Evolutionary conservation across 2,329 filamentous ascomycete genomes (phyloP), one percentile per base, ranked within the genome.

Genomic region (Sclerotiophoma versabilis): DNA sequence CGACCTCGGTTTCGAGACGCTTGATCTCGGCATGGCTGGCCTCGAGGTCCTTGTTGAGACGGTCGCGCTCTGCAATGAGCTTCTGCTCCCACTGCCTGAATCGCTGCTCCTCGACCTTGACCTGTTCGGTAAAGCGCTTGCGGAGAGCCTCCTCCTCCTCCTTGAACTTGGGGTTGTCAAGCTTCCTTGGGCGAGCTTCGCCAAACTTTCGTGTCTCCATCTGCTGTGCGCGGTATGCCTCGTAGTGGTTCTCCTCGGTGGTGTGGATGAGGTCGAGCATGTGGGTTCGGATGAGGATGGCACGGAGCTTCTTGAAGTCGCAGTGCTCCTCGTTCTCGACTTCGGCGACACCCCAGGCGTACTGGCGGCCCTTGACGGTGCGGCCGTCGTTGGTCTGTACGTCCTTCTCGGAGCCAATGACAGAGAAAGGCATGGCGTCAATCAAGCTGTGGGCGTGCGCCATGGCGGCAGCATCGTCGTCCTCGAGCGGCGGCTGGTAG

Each of bases 111-210:
- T 99, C 96, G 73, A 99, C 91, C 91, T 99, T 99, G 83, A 99
- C 95, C 80, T 99, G 95, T 83, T 99, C 95, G 68, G 95, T 99
- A 82, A 99, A 99, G 69, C 96, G 88, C 88, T 99, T 99, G 81
- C 95, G 89, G 64, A 99, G 87, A 59, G 91, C 91, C 84, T 99
- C 95, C 77, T 99, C 95, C 80, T 99, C 95, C 79, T 99, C 95
- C 87, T 99, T 99, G 87, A 98, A 99, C 84, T 99, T 99, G 81
- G 95, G 95, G 84, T 99, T 99, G 83, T 99, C 95, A 70, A 99
- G 84, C 87, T 99, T 99, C 80, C 93, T 86, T 68, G 95, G 95
- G 66, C 93, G 88, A 56, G 93, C 93, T 83, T 99, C 96, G 79
- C 95, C 95, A 70, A 99, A 98, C 82, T 99, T 99, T 81, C 95